Evolutionary conservation across 2,329 filamentous ascomycete species (phyloP).

Genomic region (Taxawa tesnikishii): DNA sequence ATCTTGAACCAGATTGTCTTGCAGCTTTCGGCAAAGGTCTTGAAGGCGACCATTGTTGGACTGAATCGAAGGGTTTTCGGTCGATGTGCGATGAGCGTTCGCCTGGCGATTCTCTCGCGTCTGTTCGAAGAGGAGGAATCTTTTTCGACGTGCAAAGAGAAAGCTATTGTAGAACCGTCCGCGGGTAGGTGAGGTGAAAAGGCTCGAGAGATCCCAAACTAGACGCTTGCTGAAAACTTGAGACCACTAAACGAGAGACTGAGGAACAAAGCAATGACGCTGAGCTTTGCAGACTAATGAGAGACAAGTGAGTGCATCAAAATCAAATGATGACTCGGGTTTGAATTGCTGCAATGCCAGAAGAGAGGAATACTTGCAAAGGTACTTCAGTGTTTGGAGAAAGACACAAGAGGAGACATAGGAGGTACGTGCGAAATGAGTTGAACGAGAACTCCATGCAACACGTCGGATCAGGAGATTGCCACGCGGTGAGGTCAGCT

Average conservation of each 20-base stretch:
- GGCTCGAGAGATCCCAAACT: too few relatives aligned
- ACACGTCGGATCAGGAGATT: neutral
- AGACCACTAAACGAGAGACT: too few relatives aligned
- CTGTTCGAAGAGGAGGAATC: too few relatives aligned
- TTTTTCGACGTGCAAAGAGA: too few relatives aligned
- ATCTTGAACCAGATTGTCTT: neutral
- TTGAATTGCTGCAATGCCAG: neutral
- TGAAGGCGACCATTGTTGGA: neutral
- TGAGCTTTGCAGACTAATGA: neutral
- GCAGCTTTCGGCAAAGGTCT: neutral
- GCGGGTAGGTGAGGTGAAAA: too few relatives aligned
- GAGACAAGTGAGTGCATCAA: neutral
- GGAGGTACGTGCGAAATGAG: neutral
- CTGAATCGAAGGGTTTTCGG: neutral
- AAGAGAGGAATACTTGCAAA: neutral
- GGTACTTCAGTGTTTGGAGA: neutral
- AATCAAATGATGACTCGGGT: neutral
- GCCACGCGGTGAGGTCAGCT: neutral
- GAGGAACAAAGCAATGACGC: neutral
- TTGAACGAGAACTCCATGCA: too few relatives aligned
- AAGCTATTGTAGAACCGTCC: too few relatives aligned
- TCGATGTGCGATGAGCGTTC: too few relatives aligned
- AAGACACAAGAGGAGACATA: neutral
- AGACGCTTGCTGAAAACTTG: too few relatives aligned
- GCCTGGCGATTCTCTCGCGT: too few relatives aligned